Base-by-base conservation (phyloP, 495 filamentous ascomycete species). In the Baudoinia panamericana region DNA sequence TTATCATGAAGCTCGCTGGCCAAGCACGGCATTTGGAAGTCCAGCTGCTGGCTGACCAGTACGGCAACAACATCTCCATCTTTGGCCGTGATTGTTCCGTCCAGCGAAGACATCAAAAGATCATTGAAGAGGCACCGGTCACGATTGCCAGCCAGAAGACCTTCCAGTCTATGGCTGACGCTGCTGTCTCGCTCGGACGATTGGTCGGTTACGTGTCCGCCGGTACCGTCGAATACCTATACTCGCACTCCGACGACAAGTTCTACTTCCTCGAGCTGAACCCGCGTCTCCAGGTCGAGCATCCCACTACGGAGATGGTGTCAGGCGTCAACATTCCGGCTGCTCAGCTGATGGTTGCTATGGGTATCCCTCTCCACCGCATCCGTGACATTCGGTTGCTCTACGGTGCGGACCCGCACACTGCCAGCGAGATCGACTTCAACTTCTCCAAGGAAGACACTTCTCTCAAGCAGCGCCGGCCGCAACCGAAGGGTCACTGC, bases 181-280 rank as follows among this genome's bases (percentile, higher is more conserved):
- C 90, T 29, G 90, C 90, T 17, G 92, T 99, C 21, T 82, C 88
- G 43, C 72, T 99, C 19, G 90, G 90, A 46, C 78, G 72, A 50
- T 74, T 99, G 26, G 90, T 99, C 36, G 90, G 90, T 53, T 99
- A 99, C 64, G 90, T 99, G 39, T 99, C 90, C 3, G 92, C 90
- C 36, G 90, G 90, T 68, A 99, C 90, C 12, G 90, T 99, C 29
- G 90, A 99, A 64, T 99, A 99, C 62, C 78, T 99, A 26, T 99
- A 99, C 70, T 96, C 92, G 35, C 88, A 99, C 60, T 71, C 85
- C 4, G 90, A 99, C 40, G 87, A 94, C 71, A 86, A 93, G 62
- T 99, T 96, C 72, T 99, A 96, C 72, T 99, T 99, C 70, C 65
- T 97, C 42, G 90, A 97, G 64, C 67, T 97, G 56, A 97, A 97